A percentile compares a stretch with the other conserved stretches of the same genome.
phyloP scores from a whole-genome alignment of 1,284 basidiomycete species.

The Salmacisia buchloeana region DNA sequence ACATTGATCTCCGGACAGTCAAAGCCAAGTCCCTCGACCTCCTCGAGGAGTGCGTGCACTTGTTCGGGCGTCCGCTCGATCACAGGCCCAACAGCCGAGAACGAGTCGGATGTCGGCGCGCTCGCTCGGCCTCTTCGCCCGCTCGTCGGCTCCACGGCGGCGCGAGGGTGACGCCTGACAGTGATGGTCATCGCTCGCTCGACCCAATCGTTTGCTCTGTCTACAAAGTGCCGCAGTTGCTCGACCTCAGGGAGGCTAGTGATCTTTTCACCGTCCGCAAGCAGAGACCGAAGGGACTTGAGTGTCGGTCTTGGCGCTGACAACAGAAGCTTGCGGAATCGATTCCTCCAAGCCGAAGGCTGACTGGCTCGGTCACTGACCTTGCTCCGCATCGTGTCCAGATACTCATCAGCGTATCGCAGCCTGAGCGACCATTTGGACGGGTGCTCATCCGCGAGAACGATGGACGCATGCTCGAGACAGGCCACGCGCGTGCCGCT shows the following conservation, averaged over 20 bases:
- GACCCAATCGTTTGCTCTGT: conserved; percentile 75
- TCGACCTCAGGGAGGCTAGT: conserved; percentile 67
- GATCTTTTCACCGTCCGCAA: conserved; percentile 81
- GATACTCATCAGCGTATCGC: conserved; percentile 73
- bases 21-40: conserved; percentile 71
- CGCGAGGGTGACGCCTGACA: conserved; percentile 55
- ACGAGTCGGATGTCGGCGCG: conserved; percentile 54
- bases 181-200: conserved; percentile 56
- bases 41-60: conserved; percentile 63
- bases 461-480: conserved; percentile 71
- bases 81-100: conserved; percentile 51
- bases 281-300: conserved; percentile 67
- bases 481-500: conserved; percentile 68
- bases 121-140: too few relatives aligned
- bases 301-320: conserved; percentile 63
- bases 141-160: neutral
- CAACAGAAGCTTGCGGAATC: conserved; percentile 64
- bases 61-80: conserved; percentile 58
- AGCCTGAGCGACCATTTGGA: conserved; percentile 65
- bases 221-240: conserved; percentile 70
- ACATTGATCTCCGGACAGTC: conserved; percentile 67
- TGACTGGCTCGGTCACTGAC: conserved; percentile 63
- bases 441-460: conserved; percentile 65
- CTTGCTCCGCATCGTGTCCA: conserved; percentile 50
- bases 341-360: conserved; percentile 69